Conservation (phyloP, 305 asterid genomes). For the Solanum hybrid region DNA sequence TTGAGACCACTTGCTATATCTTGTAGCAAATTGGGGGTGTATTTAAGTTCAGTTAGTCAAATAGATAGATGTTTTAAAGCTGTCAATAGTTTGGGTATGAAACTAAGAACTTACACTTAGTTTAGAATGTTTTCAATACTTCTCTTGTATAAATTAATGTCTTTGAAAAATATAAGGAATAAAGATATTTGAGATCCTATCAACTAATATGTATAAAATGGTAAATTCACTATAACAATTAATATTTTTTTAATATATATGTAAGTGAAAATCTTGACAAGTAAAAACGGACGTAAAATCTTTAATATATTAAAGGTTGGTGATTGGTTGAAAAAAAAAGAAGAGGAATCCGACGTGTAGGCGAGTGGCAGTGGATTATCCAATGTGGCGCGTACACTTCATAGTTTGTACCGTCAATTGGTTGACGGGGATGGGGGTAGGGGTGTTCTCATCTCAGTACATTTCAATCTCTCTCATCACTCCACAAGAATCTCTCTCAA, state of each 20-base stretch:
- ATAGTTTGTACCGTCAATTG: not conserved
- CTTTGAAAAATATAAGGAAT: too few relatives aligned
- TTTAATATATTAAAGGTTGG: not conserved
- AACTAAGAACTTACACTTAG: too few relatives aligned
- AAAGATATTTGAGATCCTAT: too few relatives aligned
- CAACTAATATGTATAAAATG: not conserved
- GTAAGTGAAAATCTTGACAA: too few relatives aligned
- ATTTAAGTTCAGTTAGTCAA: not conserved
- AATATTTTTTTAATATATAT: too few relatives aligned
- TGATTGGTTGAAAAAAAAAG: not conserved
- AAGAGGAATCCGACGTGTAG: not conserved
- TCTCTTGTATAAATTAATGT: too few relatives aligned
- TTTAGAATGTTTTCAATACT: too few relatives aligned
- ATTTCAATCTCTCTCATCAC: not conserved
- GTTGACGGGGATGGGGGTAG: not conserved
- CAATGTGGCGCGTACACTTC: not conserved
- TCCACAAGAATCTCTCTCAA: not conserved
- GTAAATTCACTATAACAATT: not conserved
- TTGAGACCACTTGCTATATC: not conserved
- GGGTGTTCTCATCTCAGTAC: not conserved
- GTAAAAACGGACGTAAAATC: not conserved
- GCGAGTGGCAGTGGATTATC: not conserved
- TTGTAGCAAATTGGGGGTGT: not conserved
- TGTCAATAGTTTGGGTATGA: not conserved
- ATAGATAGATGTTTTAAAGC: too few relatives aligned